These are phyloP conservation scores for Metarhizium humberi DNA, from an alignment of 2,329 filamentous ascomycete species.

Conservation along the genomic window DNA sequence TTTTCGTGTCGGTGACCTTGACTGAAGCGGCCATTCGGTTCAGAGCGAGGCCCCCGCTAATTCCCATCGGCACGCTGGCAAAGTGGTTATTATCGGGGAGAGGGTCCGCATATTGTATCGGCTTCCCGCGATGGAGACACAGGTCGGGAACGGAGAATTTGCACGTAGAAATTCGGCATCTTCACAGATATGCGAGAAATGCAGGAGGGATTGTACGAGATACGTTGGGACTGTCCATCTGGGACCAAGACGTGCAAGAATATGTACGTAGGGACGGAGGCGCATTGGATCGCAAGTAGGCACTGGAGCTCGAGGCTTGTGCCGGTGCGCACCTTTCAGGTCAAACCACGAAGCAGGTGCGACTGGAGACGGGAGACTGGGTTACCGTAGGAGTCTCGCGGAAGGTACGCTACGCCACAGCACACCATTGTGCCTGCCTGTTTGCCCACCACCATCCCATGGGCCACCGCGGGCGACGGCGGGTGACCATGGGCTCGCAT, in stretches of 20 bases:
- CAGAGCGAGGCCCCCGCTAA: neutral
- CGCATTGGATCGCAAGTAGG: neutral
- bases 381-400: neutral
- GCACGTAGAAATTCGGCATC: neutral
- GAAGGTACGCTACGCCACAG: neutral
- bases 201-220: too few species aligned
- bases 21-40: neutral
- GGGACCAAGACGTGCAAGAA: neutral
- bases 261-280: neutral
- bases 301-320: neutral
- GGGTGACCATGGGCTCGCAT: neutral
- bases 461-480: neutral
- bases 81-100: neutral
- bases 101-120: neutral
- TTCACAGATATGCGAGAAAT: neutral
- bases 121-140: neutral
- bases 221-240: neutral
- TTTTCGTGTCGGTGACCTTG: neutral
- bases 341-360: neutral
- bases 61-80: neutral
- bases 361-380: neutral
- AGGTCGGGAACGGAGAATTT: neutral
- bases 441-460: neutral
- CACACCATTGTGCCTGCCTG: neutral
- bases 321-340: neutral